A percentile compares a stretch with the other conserved stretches of the same genome.
phyloP scores from a whole-genome alignment of 371 early-diverging fungal genomes.

The Haplosporangium sp. region DNA sequence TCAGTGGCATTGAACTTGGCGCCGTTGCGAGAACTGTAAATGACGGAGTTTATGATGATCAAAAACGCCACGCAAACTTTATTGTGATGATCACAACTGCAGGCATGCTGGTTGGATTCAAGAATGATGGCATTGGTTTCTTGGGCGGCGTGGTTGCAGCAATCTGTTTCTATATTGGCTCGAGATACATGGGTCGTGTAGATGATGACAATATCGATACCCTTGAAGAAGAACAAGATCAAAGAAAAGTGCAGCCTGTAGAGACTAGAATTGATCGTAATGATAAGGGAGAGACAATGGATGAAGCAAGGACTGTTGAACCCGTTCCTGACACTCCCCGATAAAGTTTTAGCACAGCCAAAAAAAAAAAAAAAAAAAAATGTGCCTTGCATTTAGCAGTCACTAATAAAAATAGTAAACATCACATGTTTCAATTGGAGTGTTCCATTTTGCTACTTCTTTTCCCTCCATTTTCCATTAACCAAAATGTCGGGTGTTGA shows the following conservation, averaged over 20 bases:
- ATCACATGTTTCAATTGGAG: background rate
- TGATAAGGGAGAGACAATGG: background rate
- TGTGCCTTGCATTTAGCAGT: conserved; percentile 2
- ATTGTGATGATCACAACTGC: conserved; percentile 77
- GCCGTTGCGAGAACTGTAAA: conserved; percentile 76
- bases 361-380: conserved; percentile 9
- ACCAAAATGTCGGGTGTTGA: conserved; percentile 25
- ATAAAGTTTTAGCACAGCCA: background rate
- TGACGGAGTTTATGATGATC: conserved; percentile 56
- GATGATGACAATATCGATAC: conserved; percentile 24
- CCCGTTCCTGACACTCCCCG: background rate
- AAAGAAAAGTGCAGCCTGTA: background rate
- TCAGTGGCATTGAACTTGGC: conserved; percentile 84
- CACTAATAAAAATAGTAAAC: background rate
- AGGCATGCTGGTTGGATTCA: conserved; percentile 78
- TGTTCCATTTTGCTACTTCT: background rate
- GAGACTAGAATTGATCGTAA: background rate
- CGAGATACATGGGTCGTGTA: conserved; percentile 36
- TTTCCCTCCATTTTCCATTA: background rate
- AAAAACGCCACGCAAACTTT: conserved; percentile 73
- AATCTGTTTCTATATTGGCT: conserved; percentile 26
- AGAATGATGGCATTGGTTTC: conserved; percentile 89
- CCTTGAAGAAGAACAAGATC: conserved; percentile 8
- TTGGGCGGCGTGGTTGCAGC: conserved; percentile 66
- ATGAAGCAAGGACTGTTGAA: background rate